Conservation (phyloP, 805 yeast genomes). For the Sugiyamaella americana region DNA sequence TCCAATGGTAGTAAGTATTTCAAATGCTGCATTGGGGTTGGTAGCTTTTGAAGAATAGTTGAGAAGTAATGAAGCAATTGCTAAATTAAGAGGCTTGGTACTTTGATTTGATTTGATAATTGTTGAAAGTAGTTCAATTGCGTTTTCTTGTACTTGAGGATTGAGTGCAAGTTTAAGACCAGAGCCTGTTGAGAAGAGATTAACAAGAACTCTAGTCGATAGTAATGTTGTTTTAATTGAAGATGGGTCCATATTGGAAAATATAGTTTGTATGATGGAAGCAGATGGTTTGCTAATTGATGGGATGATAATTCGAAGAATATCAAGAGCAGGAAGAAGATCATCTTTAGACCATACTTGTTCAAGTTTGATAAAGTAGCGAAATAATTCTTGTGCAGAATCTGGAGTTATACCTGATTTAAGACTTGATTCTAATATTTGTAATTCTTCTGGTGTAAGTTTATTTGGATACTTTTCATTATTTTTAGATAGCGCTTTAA, state of each 20-base stretch:
- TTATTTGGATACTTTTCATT: slow-evolving; percentile 22
- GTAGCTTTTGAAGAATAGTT: slow-evolving; percentile 39
- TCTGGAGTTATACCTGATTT: slow-evolving; percentile 15
- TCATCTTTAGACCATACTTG: slow-evolving; percentile 29
- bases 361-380: slow-evolving; percentile 37
- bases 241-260: slow-evolving; percentile 26
- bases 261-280: slow-evolving; percentile 22
- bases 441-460: slow-evolving; percentile 20
- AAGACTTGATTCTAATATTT: slow-evolving; percentile 15
- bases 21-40: slow-evolving; percentile 23
- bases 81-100: slow-evolving; percentile 25
- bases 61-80: slow-evolving; percentile 45
- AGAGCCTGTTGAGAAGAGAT: slow-evolving; percentile 39
- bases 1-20: slow-evolving; percentile 27
- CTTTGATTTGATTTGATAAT: slow-evolving; percentile 11
- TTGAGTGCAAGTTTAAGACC: slow-evolving; percentile 23
- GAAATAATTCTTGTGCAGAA: slow-evolving; percentile 33
- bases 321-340: slow-evolving; percentile 54
- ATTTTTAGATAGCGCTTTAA: slow-evolving; percentile 27
- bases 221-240: slow-evolving; percentile 43
- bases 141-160: slow-evolving; percentile 26
- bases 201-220: slow-evolving; percentile 51
- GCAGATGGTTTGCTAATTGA: slow-evolving; percentile 35
- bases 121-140: slow-evolving; percentile 23
- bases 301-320: slow-evolving; percentile 47